A percentile compares a stretch with the other conserved stretches of the same genome.
phyloP scores from a whole-genome alignment of 345 rosid genomes.

The Luvunga scandens region DNA sequence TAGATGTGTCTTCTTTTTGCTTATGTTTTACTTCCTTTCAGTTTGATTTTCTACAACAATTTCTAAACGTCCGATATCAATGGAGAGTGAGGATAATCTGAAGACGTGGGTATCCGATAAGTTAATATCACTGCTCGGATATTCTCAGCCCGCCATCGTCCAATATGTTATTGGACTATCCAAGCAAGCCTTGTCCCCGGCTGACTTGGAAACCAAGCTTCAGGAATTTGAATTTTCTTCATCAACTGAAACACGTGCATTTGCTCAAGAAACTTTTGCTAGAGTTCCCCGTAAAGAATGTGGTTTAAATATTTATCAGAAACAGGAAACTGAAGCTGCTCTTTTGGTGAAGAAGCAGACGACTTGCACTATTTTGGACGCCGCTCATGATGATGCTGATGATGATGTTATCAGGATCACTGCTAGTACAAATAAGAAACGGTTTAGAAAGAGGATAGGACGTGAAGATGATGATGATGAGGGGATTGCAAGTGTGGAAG shows the following conservation, averaged over 20 bases:
- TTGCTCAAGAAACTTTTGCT: slow-evolving; percentile 56
- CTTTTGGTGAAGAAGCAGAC: slow-evolving; percentile 70
- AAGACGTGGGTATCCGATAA: slow-evolving; percentile 86
- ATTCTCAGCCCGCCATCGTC: slow-evolving; percentile 61
- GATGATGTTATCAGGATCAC: slow-evolving; percentile 22
- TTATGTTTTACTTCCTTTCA: too few relatives aligned
- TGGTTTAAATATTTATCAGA: slow-evolving; percentile 58
- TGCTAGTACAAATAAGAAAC: slow-evolving; percentile 46
- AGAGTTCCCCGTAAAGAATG: slow-evolving; percentile 53
- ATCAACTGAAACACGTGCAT: slow-evolving; percentile 45
- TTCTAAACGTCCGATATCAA: slow-evolving; percentile 2
- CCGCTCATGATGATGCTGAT: slow-evolving; percentile 47
- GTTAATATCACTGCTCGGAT: slow-evolving; percentile 73
- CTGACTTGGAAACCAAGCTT: slow-evolving; percentile 48
- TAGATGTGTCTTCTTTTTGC: too few relatives aligned
- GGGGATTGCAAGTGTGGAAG: slow-evolving; percentile 43
- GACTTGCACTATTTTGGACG: slow-evolving; percentile 47
- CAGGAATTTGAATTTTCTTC: too few relatives aligned
- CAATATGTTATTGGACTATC: slow-evolving; percentile 70
- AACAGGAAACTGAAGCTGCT: slow-evolving; percentile 84
- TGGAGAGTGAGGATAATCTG: slow-evolving; percentile 56
- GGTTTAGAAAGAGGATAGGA: slow-evolving; percentile 81
- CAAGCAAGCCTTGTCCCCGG: slow-evolving; percentile 60
- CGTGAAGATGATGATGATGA: slow-evolving; percentile 66
- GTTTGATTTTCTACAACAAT: too few relatives aligned